Conservation (phyloP, 192 early-diverging fungal genomes). For the Gamsiella multidivaricata region DNA sequence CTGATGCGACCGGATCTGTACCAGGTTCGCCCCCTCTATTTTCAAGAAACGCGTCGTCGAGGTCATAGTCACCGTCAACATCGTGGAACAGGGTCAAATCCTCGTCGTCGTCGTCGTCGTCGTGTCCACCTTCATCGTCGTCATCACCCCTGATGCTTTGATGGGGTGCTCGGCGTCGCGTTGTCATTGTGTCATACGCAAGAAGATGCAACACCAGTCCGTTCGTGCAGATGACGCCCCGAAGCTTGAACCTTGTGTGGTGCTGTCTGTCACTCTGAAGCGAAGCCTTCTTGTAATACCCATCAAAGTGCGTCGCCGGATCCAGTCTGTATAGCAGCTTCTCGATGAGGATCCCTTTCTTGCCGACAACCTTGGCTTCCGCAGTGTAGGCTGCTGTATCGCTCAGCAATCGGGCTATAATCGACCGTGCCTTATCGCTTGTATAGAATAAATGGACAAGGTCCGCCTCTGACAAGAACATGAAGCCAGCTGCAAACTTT, state of each 20-base stretch:
- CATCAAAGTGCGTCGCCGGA: neutral
- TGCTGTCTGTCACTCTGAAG: neutral
- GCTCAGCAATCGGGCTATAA: neutral
- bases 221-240: constrained; percentile 4
- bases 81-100: too few relatives aligned
- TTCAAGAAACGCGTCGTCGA: too few relatives aligned
- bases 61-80: too few relatives aligned
- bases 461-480: neutral
- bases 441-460: neutral
- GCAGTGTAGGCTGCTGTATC: neutral
- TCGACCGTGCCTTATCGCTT: neutral
- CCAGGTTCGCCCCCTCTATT: too few relatives aligned
- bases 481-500: neutral
- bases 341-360: neutral
- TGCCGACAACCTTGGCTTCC: neutral
- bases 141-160: neutral
- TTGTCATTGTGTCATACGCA: neutral
- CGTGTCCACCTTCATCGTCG: too few relatives aligned
- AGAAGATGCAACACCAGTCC: neutral
- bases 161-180: neutral
- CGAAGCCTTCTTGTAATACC: neutral
- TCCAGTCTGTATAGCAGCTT: neutral
- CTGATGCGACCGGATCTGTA: too few relatives aligned
- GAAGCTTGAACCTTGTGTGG: neutral
- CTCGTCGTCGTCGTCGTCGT: neutral